Evolutionary conservation across 2,329 filamentous ascomycete genomes (phyloP), one percentile per base, ranked within the genome.

Genomic region (Colletotrichum musicola): DNA sequence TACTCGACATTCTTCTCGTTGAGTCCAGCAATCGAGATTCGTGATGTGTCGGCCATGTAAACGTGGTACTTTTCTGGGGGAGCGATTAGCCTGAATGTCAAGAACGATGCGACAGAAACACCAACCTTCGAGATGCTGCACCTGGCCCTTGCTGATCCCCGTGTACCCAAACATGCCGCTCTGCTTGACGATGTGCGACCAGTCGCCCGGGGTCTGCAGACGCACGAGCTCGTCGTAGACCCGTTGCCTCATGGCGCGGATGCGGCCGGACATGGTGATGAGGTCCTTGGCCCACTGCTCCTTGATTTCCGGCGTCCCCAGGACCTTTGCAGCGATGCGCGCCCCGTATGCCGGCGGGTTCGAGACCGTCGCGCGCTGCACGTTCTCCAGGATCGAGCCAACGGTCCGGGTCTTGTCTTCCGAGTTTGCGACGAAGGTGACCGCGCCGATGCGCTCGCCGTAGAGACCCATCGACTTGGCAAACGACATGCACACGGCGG

Each of bases 401-500:
- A 77, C 72, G 0, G 71, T 74, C 4, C 27, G 38, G 1, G 72
- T 60, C 0, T 64, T 61, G 1, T 72, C 71, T 0, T 71, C 56
- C 0, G 74, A 72, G 1, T 30, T 64, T 1, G 75, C 73, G 0
- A 79, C 74, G 1, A 80, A 74, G 0, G 73, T 71, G 2, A 75
- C 75, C 2, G 76, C 70, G 0, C 79, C 80, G 9, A 77, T 73
- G 2, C 79, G 73, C 62, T 81, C 79, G 65, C 80, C 81, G 62
- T 83, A 83, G 0, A 83, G 71, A 1, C 81, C 81, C 76, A 89
- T 88, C 75, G 85, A 88, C 79, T 90, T 90, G 2, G 88, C 86
- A 72, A 90, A 90, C 0, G 88, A 90, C 75, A 89, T 82, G 56
- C 86, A 86, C 3, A 90, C 79, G 59, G 85, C 84, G 4, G 87